These are phyloP conservation scores for Potentilla sterilis DNA, from an alignment of 306 rosid genomes.

Conservation along the genomic window DNA sequence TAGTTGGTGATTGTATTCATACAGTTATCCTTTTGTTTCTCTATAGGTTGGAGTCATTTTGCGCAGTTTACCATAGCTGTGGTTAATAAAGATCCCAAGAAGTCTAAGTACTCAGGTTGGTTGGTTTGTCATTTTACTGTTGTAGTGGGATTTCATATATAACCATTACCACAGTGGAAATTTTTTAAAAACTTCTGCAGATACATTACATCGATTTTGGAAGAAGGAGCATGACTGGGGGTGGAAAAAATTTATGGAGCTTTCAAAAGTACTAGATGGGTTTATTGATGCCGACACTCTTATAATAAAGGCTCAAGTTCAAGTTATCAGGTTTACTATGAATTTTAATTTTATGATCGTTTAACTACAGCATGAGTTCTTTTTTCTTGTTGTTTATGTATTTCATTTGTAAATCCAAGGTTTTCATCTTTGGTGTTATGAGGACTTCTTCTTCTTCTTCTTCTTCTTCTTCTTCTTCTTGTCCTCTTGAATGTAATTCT, in stretches of 20 bases:
- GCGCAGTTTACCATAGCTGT: slow-evolving; percentile 97
- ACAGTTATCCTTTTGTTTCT: slow-evolving; percentile 8
- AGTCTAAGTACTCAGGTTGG: slow-evolving; percentile 95
- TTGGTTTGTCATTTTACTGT: slow-evolving; percentile 23
- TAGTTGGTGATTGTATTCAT: slow-evolving; percentile 21
- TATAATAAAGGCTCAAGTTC: slow-evolving; percentile 98
- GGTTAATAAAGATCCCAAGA: slow-evolving; percentile 92
- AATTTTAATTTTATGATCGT: slow-evolving; percentile 1
- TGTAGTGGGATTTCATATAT: slow-evolving; percentile 20
- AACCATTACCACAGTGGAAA: slow-evolving; percentile 18
- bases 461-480: not conserved
- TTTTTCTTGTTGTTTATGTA: not conserved
- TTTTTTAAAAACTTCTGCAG: slow-evolving; percentile 41
- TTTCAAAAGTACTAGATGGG: slow-evolving; percentile 91
- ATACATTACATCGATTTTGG: slow-evolving; percentile 98
- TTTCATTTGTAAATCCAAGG: not conserved
- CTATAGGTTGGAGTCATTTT: slow-evolving; percentile 94
- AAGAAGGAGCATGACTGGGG: slow-evolving; percentile 99
- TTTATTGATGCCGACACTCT: slow-evolving; percentile 91
- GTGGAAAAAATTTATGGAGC: slow-evolving; percentile 99
- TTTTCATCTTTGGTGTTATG: not conserved
- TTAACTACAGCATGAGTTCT: not conserved
- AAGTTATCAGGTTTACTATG: slow-evolving; percentile 82
- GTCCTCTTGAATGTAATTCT: not conserved
- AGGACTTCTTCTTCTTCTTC: not conserved